These are phyloP conservation scores for Dunaliella sp. DNA, from an alignment of 139 green algal genomes.

Conservation along the genomic window DNA sequence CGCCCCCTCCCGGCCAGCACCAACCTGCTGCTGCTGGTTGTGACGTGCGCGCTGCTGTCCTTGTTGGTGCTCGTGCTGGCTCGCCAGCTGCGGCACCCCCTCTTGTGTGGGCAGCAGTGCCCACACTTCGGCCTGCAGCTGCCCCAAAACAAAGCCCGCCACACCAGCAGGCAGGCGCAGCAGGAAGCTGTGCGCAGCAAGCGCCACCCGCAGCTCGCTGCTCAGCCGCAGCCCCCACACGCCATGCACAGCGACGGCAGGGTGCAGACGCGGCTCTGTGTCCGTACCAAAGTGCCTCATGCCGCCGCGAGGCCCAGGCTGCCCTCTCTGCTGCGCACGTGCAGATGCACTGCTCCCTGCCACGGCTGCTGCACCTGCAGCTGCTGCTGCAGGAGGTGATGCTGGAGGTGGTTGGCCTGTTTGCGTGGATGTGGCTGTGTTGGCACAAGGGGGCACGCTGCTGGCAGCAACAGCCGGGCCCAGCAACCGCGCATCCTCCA, in stretches of 20 bases:
- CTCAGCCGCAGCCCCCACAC: background rate
- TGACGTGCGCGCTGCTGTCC: too few relatives aligned
- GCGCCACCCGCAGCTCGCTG: background rate
- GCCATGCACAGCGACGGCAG: background rate
- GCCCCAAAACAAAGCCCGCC: background rate
- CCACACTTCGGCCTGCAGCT: background rate
- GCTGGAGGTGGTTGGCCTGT: background rate
- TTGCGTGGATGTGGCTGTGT: too few relatives aligned
- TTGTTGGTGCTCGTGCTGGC: too few relatives aligned
- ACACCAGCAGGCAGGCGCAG: background rate
- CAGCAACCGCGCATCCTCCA: background rate
- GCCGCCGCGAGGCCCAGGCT: too few relatives aligned
- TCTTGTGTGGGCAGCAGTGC: background rate
- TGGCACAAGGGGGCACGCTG: too few relatives aligned
- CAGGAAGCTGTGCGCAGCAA: background rate
- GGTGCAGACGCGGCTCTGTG: background rate
- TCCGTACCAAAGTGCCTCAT: background rate
- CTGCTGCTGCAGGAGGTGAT: background rate
- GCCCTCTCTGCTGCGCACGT: background rate
- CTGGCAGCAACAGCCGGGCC: background rate
- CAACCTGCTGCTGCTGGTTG: too few relatives aligned
- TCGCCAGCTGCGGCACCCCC: too few relatives aligned
- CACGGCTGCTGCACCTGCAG: background rate
- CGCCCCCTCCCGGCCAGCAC: too few relatives aligned
- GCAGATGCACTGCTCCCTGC: background rate